phyloP scores from a whole-genome alignment of 176 grass and related monocot genomes.

The Pontederia crassipes region DNA sequence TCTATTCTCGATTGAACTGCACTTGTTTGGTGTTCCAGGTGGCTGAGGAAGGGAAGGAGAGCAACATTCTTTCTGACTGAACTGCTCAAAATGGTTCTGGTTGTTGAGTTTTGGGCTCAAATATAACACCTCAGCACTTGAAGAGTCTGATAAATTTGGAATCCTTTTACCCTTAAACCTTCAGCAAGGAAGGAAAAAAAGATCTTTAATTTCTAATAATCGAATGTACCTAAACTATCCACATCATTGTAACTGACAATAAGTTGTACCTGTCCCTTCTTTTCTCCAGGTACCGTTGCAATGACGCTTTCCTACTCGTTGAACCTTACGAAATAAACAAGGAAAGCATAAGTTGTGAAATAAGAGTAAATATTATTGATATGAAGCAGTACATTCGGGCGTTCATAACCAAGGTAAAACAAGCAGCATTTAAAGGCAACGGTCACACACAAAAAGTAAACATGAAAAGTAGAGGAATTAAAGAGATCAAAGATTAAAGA shows the following conservation, averaged over 20 bases:
- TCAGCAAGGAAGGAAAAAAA: neutral
- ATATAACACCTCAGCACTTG: constrained; percentile 23
- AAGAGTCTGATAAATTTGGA: constrained; percentile 12
- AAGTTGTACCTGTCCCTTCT: constrained; percentile 33
- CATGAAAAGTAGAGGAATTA: no score
- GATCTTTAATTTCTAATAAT: neutral
- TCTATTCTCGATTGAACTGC: constrained; percentile 12
- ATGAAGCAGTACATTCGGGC: no score
- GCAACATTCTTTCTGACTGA: neutral
- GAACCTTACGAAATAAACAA: constrained; percentile 5
- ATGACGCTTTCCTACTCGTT: constrained; percentile 28
- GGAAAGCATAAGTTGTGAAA: neutral
- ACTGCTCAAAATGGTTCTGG: constrained; percentile 13
- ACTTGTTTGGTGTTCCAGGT: constrained; percentile 16
- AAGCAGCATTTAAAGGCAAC: no score
- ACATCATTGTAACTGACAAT: neutral
- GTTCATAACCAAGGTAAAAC: no score
- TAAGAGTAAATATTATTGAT: neutral
- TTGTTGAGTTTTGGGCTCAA: constrained; percentile 19
- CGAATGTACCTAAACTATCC: neutral
- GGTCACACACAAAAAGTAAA: no score
- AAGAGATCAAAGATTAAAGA: no score
- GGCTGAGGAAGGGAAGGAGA: neutral
- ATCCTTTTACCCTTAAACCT: constrained; percentile 40
- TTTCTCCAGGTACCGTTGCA: constrained; percentile 41